A percentile compares a stretch with the other conserved stretches of the same genome.
Evolutionary conservation across 306 rosid genomes (phyloP).

Genomic region (Quercus variabilis): DNA sequence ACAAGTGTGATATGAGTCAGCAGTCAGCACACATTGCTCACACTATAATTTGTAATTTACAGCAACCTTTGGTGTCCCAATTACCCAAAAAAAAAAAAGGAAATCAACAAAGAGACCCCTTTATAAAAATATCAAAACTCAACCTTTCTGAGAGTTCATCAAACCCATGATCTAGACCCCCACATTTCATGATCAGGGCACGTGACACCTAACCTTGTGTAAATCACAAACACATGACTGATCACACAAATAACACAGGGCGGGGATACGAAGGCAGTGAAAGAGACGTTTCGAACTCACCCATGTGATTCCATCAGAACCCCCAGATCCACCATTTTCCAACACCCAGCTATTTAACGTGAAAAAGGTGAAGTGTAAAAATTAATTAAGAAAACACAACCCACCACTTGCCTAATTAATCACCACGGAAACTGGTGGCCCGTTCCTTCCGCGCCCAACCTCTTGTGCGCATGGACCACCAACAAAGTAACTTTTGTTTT

Average conservation of each 20-base stretch:
- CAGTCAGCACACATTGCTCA: constrained; percentile 13
- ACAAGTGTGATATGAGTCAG: constrained; percentile 3
- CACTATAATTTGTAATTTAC: constrained; percentile 12
- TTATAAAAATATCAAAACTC: neutral
- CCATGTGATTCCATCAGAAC: constrained; percentile 32
- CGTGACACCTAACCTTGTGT: constrained; percentile 37
- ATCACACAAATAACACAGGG: neutral
- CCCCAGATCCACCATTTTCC: neutral
- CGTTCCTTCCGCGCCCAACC: constrained; percentile 10
- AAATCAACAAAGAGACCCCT: too few species aligned
- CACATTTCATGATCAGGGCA: constrained; percentile 56
- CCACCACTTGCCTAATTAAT: neutral
- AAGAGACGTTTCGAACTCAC: constrained; percentile 7
- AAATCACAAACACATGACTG: constrained; percentile 3
- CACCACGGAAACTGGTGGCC: neutral
- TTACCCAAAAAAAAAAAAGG: too few species aligned
- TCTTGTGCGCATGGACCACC: neutral
- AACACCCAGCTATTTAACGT: neutral
- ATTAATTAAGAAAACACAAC: too few species aligned
- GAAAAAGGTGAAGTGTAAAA: neutral
- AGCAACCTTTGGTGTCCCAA: neutral
- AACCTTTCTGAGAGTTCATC: neutral
- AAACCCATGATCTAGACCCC: constrained; percentile 29
- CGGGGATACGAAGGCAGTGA: neutral
- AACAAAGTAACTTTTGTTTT: too few species aligned